Conservation (phyloP, 257 asterid genomes). For the Buddleja alternifolia region DNA sequence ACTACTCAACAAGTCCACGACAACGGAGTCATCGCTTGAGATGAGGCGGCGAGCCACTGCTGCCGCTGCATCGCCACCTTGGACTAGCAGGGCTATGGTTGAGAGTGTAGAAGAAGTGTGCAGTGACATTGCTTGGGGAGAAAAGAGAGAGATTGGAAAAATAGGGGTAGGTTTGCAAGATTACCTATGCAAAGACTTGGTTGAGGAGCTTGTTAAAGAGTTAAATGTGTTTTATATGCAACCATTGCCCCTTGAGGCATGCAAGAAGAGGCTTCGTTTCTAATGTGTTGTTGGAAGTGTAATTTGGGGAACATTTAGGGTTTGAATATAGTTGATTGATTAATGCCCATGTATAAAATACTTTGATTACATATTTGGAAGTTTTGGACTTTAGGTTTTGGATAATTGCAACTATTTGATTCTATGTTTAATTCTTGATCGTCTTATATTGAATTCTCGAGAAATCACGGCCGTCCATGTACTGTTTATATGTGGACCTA, state of each 20-base stretch:
- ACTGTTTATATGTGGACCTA: no score
- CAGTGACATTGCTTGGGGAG: slow-evolving; percentile 71
- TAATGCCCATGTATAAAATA: no score
- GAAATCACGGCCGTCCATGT: no score
- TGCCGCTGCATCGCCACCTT: slow-evolving; percentile 33
- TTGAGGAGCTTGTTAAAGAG: slow-evolving; percentile 67
- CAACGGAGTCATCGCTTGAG: slow-evolving; percentile 31
- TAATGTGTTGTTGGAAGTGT: slow-evolving; percentile 25
- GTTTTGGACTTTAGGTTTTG: no score
- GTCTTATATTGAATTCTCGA: no score
- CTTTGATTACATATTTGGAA: no score
- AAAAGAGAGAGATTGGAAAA: slow-evolving; percentile 64
- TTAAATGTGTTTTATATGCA: slow-evolving; percentile 34
- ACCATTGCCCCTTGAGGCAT: slow-evolving; percentile 55
- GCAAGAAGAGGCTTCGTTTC: slow-evolving; percentile 71
- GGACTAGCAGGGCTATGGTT: slow-evolving; percentile 67
- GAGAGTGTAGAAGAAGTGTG: slow-evolving; percentile 81
- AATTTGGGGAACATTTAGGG: not conserved
- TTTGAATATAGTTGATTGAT: not conserved
- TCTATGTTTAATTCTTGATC: no score
- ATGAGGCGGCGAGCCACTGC: slow-evolving; percentile 37
- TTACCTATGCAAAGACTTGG: slow-evolving; percentile 62
- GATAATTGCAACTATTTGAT: no score
- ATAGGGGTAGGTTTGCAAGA: slow-evolving; percentile 72
- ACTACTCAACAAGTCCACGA: slow-evolving; percentile 31